phyloP scores from a whole-genome alignment of 768 basidiomycete genomes.

The Leucogyrophana mollusca region DNA sequence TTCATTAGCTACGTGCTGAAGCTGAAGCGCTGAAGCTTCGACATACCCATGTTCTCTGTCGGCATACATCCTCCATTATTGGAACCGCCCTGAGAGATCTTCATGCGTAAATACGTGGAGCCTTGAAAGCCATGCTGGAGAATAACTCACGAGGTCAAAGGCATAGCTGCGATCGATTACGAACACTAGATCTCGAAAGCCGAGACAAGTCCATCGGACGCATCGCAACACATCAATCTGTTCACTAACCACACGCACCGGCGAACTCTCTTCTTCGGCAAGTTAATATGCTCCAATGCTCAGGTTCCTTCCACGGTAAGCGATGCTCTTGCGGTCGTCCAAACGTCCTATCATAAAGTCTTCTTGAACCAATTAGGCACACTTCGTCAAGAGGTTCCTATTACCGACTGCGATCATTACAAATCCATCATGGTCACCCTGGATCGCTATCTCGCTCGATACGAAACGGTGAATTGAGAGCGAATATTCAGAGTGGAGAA shows the following conservation, averaged over 20 bases:
- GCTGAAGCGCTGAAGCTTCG: too few species aligned
- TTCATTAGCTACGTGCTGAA: too few species aligned
- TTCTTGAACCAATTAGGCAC: slow-evolving; percentile 31
- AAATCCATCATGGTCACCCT: too few species aligned
- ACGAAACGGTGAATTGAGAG: too few species aligned
- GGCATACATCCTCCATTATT: too few species aligned
- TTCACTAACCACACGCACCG: slow-evolving; percentile 31
- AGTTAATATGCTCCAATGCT: slow-evolving; percentile 23
- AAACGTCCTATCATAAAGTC: slow-evolving; percentile 16
- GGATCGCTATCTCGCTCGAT: too few species aligned
- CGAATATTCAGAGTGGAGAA: too few species aligned
- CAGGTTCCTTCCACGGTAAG: slow-evolving; percentile 24
- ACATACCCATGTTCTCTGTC: too few species aligned
- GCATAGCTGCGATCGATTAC: slow-evolving; percentile 28
- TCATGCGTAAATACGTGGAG: too few species aligned
- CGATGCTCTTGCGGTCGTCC: slow-evolving; percentile 28
- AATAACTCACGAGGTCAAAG: slow-evolving; percentile 20
- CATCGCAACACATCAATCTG: slow-evolving; percentile 9
- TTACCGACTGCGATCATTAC: slow-evolving; percentile 31
- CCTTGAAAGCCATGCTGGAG: too few species aligned
- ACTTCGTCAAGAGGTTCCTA: slow-evolving; percentile 22
- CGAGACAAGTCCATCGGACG: slow-evolving; percentile 5
- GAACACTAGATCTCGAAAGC: slow-evolving; percentile 26
- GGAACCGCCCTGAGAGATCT: too few species aligned
- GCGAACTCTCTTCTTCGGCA: slow-evolving; percentile 26